These are phyloP conservation scores for Vigna unguiculata DNA, from an alignment of 306 rosid genomes.

Conservation along the genomic window DNA sequence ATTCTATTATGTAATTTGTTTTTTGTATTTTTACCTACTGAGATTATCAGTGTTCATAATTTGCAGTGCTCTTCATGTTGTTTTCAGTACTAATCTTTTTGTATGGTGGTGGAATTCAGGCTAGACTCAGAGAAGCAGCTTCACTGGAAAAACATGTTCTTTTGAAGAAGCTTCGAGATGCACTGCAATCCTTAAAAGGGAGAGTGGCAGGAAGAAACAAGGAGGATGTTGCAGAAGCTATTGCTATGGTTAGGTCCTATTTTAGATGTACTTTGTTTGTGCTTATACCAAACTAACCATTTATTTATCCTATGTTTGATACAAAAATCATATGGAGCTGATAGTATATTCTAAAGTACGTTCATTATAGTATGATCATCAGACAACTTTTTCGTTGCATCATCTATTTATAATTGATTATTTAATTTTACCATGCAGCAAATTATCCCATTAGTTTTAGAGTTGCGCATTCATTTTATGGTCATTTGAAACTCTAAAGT, in stretches of 20 bases:
- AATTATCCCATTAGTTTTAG: conserved; percentile 12
- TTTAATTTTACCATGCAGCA: background rate
- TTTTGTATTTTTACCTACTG: background rate
- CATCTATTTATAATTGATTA: conserved; percentile 1
- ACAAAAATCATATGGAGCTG: background rate
- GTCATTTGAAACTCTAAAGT: conserved; percentile 1
- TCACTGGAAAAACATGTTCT: conserved; percentile 90
- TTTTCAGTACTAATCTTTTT: conserved; percentile 35
- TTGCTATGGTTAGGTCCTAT: conserved; percentile 76
- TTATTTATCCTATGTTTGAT: conserved; percentile 10
- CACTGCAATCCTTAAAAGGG: conserved; percentile 84
- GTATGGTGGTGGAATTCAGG: conserved; percentile 60
- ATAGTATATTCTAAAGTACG: conserved; percentile 1
- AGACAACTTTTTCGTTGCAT: background rate
- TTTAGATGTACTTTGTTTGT: background rate
- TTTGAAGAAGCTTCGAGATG: conserved; percentile 95
- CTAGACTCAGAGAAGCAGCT: conserved; percentile 89
- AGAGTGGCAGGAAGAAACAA: conserved; percentile 83
- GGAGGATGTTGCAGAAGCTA: conserved; percentile 87
- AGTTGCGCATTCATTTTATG: background rate
- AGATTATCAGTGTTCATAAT: conserved; percentile 10
- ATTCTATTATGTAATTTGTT: background rate
- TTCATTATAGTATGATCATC: conserved; percentile 11
- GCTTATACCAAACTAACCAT: conserved; percentile 9
- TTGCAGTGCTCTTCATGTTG: background rate